Evolutionary conservation across 2,329 filamentous ascomycete genomes (phyloP), one percentile per base, ranked within the genome.

Genomic region (Calcarisporium arbuscula): DNA sequence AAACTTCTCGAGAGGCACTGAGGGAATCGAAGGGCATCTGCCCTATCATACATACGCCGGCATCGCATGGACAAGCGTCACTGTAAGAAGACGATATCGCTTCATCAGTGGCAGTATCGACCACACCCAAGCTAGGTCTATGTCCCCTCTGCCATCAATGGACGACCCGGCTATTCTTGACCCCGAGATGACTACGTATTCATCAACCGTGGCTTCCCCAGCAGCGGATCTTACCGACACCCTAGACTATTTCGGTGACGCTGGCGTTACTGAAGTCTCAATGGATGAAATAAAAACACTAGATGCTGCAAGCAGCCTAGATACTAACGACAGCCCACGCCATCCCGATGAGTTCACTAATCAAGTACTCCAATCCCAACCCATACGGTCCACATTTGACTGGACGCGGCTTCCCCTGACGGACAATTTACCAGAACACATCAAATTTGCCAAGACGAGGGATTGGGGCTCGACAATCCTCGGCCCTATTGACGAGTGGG

Each of bases 401-500:
- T 92, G 86, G 86, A 92, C 85, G 5, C 72, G 77, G 35, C 67
- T 90, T 31, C 75, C 81, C 2, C 33, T 81, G 10, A 74, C 74
- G 5, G 64, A 77, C 11, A 70, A 69, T 18, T 66, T 89, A 26
- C 80, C 82, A 2, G 61, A 68, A 8, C 85, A 92, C 51, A 82
- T 90, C 30, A 74, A 71, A 35, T 85, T 90, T 46, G 80, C 81
- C 14, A 74, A 82, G 23, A 77, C 74, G 25, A 57, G 81, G 22
- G 80, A 89, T 53, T 94, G 85, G 86, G 72, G 72, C 3, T 64
- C 72, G 0, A 92, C 85, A 2, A 64, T 79, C 5, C 64, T 92
- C 2, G 85, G 86, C 0, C 82, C 85, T 0, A 86, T 92, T 15
- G 80, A 85, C 42, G 62, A 68, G 30, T 94, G 85, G 85, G 64